These are phyloP conservation scores for Colletotrichum falcatum DNA, from an alignment of 2,329 filamentous ascomycete species.

Conservation along the genomic window DNA sequence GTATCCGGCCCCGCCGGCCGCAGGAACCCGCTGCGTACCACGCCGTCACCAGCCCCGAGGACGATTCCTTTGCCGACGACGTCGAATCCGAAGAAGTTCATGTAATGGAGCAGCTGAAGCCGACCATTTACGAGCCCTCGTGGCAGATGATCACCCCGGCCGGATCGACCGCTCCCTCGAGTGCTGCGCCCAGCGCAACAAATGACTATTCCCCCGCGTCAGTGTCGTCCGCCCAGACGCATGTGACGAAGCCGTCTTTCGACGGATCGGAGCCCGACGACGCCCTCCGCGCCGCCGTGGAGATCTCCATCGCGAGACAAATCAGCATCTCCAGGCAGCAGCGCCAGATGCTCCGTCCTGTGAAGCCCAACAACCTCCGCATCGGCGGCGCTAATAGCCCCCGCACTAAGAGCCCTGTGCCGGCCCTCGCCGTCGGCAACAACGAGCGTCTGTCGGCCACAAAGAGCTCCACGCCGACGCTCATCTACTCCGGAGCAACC, in stretches of 20 bases:
- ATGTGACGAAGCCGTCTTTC: constrained; percentile 50
- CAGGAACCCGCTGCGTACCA: constrained; percentile 26
- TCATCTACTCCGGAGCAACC: constrained; percentile 55
- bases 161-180: constrained; percentile 42
- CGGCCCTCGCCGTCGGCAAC: constrained; percentile 38
- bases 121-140: constrained; percentile 55
- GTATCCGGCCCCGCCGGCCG: background rate
- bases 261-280: constrained; percentile 54
- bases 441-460: constrained; percentile 51
- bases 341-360: constrained; percentile 68
- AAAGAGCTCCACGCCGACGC: constrained; percentile 58
- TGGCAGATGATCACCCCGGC: constrained; percentile 62
- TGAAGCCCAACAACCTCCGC: constrained; percentile 52
- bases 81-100: constrained; percentile 45
- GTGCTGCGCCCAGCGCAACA: constrained; percentile 45
- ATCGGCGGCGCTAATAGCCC: constrained; percentile 29
- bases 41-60: constrained; percentile 50
- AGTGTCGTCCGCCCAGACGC: constrained; percentile 50
- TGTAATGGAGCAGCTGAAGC: constrained; percentile 49
- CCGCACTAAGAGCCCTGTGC: constrained; percentile 31
- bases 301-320: constrained; percentile 76
- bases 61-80: constrained; percentile 45
- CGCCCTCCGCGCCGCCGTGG: constrained; percentile 66
- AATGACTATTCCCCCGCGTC: constrained; percentile 50
- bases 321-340: constrained; percentile 75